phyloP scores from a whole-genome alignment of 2,329 filamentous ascomycete genomes.

The Cercospora canescens region DNA sequence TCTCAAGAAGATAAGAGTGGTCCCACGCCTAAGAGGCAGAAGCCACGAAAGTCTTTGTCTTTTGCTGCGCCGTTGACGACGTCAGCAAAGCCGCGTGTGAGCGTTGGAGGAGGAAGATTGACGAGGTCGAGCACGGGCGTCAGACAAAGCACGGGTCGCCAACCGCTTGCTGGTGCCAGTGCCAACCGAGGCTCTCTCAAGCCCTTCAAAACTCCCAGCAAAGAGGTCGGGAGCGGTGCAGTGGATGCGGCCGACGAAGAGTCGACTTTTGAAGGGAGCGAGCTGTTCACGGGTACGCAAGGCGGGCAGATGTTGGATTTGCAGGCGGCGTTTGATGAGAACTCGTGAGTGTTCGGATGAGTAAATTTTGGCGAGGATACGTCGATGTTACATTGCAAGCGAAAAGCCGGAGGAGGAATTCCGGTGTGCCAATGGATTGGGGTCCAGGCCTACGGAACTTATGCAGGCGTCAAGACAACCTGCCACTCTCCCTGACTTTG shows the following conservation, averaged over 20 bases:
- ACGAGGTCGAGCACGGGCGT: conserved; percentile 10
- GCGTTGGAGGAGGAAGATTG: conserved; percentile 20
- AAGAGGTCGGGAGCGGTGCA: not conserved
- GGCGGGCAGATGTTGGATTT: conserved; percentile 16
- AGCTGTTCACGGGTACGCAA: conserved; percentile 41
- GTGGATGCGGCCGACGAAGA: conserved; percentile 28
- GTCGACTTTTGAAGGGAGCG: conserved; percentile 41
- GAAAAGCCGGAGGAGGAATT: not conserved
- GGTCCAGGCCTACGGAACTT: not conserved
- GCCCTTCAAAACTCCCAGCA: conserved; percentile 17
- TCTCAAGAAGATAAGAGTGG: conserved; percentile 28
- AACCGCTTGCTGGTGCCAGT: conserved; percentile 28
- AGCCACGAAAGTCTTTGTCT: conserved; percentile 16
- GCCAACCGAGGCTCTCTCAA: conserved; percentile 30
- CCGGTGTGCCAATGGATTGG: not conserved
- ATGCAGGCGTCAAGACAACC: too few relatives aligned
- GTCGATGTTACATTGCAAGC: not conserved
- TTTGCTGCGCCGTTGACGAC: conserved; percentile 21
- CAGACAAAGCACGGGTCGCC: conserved; percentile 20
- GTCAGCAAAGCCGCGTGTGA: conserved; percentile 29
- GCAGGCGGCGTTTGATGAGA: conserved; percentile 12
- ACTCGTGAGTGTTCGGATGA: not conserved
- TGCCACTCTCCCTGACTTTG: too few relatives aligned
- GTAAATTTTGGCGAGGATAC: not conserved
- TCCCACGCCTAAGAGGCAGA: conserved; percentile 43